phyloP scores from a whole-genome alignment of 495 filamentous ascomycete species.

The Tuber brumale region DNA sequence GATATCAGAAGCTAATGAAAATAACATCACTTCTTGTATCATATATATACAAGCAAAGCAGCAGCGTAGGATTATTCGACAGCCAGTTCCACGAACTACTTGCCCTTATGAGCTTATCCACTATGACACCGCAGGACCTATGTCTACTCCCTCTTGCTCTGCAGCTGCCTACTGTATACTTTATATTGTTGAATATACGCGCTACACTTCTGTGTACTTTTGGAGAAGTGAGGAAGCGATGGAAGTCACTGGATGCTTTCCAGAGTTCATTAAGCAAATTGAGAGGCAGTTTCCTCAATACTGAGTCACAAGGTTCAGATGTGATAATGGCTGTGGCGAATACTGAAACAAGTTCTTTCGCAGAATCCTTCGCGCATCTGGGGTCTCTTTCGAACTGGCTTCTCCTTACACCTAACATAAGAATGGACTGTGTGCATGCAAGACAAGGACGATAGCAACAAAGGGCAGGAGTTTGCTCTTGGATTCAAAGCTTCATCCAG shows the following conservation, averaged over 20 bases:
- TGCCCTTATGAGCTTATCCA: constrained; percentile 3
- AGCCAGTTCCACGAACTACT: neutral
- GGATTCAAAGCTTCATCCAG: neutral
- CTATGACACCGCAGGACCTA: neutral
- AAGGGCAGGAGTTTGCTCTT: neutral
- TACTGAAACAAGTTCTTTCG: constrained; percentile 9
- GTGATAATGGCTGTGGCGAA: constrained; percentile 12
- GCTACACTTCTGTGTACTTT: constrained; percentile 5
- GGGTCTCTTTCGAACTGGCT: neutral
- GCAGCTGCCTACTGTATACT: constrained; percentile 8
- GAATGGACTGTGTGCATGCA: neutral
- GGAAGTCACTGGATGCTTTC: neutral
- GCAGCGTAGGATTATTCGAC: neutral
- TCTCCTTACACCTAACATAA: neutral
- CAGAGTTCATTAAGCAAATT: neutral
- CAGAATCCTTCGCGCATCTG: neutral
- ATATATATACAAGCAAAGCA: neutral
- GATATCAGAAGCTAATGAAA: neutral
- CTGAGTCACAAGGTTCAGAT: constrained; percentile 4
- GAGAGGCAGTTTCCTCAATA: neutral
- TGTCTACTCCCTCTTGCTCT: neutral
- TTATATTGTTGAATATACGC: constrained; percentile 9
- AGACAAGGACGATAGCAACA: neutral
- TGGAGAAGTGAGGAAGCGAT: neutral
- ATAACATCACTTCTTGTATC: neutral